Conservation (phyloP, 768 basidiomycete species). For the Naganishia vishniacii region DNA sequence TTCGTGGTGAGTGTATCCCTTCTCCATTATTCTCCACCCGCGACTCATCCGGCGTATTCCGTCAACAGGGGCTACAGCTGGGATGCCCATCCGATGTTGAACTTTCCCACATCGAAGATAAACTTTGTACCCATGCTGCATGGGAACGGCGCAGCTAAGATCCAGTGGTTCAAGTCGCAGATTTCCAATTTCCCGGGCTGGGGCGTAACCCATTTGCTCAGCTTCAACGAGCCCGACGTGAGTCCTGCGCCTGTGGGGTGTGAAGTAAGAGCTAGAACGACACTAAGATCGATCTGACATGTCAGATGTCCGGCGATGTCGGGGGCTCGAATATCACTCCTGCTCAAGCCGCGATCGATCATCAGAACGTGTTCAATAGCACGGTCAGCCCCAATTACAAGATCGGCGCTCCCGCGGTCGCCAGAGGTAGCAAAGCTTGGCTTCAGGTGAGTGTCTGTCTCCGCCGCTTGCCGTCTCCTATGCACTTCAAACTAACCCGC, state of each 20-base stretch:
- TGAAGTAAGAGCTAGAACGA: no score
- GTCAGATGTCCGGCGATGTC: constrained; percentile 14
- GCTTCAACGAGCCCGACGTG: constrained; percentile 42
- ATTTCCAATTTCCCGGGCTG: constrained; percentile 20
- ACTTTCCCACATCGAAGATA: constrained; percentile 7
- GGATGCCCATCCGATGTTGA: constrained; percentile 18
- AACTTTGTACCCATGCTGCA: constrained; percentile 18
- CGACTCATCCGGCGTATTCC: background rate
- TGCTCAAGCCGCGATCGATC: constrained; percentile 28
- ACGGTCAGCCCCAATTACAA: constrained; percentile 28
- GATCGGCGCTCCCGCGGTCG: constrained; percentile 39
- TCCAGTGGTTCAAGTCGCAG: constrained; percentile 12
- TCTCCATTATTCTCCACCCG: background rate
- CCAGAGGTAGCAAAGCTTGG: constrained; percentile 36
- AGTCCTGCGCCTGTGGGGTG: background rate
- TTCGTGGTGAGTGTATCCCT: constrained; percentile 5
- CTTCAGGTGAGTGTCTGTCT: constrained; percentile 33
- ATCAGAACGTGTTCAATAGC: constrained; percentile 34
- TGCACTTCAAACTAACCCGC: background rate
- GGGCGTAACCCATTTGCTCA: constrained; percentile 32
- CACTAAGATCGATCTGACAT: constrained; percentile 33
- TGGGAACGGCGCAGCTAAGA: constrained; percentile 14
- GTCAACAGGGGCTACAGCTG: constrained; percentile 20
- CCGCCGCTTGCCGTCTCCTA: no score
- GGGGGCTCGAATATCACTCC: constrained; percentile 30